phyloP scores from a whole-genome alignment of 2,329 filamentous ascomycete species.

The Tolypocladium paradoxum region DNA sequence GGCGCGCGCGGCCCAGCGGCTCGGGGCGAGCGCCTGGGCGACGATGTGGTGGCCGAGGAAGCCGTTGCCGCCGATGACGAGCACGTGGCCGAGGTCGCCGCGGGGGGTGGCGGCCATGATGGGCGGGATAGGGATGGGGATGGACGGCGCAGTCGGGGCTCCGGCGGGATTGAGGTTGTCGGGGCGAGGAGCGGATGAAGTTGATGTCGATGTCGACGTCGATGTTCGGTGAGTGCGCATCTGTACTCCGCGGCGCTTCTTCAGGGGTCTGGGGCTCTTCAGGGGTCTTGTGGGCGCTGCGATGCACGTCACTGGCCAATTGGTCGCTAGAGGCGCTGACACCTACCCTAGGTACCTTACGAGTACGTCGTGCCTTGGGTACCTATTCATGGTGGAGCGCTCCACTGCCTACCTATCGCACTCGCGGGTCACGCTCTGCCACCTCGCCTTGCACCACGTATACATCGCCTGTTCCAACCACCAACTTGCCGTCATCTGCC shows the following conservation, averaged over 20 bases:
- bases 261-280: too few species aligned
- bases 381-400: too few species aligned
- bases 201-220: not conserved
- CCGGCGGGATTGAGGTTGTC: not conserved
- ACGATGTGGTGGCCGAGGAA: slow-evolving; percentile 79
- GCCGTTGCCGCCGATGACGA: slow-evolving; percentile 75
- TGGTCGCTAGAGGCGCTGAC: not conserved
- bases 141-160: too few species aligned
- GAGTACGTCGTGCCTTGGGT: too few species aligned
- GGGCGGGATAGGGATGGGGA: too few species aligned
- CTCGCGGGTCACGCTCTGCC: not conserved
- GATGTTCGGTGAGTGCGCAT: too few species aligned
- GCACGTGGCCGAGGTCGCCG: slow-evolving; percentile 52
- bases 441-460: not conserved
- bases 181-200: not conserved
- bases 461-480: not conserved
- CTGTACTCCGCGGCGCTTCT: too few species aligned
- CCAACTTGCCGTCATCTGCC: not conserved
- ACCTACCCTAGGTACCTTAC: too few species aligned
- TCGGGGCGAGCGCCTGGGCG: slow-evolving; percentile 57
- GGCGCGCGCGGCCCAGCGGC: too few species aligned
- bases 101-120: slow-evolving; percentile 11
- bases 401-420: too few species aligned
- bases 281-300: not conserved
- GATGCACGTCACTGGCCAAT: not conserved